These are phyloP conservation scores for Colletotrichum falcatum DNA, from an alignment of 2,329 filamentous ascomycete species.

Conservation along the genomic window DNA sequence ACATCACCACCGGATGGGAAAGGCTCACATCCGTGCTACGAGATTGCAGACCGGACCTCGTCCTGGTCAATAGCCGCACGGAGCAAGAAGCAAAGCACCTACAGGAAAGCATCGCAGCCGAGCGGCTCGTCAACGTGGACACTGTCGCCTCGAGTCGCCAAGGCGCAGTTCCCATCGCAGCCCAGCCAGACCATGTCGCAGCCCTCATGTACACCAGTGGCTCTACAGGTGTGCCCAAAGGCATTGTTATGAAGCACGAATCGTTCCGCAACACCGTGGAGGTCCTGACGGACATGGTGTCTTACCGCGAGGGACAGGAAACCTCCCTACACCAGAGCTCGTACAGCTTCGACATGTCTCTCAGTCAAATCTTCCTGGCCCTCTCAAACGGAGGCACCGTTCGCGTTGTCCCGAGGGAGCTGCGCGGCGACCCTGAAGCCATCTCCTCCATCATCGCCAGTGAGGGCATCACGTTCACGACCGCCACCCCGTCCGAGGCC, in stretches of 20 bases:
- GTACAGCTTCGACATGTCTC: slow-evolving; percentile 55
- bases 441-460: slow-evolving; percentile 52
- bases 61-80: slow-evolving; percentile 42
- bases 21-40: slow-evolving; percentile 49
- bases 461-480: slow-evolving; percentile 53
- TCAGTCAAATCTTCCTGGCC: slow-evolving; percentile 52
- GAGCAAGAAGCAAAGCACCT: not conserved
- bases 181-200: not conserved
- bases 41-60: slow-evolving; percentile 46
- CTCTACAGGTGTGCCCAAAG: slow-evolving; percentile 55
- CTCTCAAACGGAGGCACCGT: slow-evolving; percentile 53
- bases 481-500: slow-evolving; percentile 57
- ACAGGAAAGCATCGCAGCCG: not conserved
- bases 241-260: slow-evolving; percentile 50
- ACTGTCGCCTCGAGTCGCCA: not conserved
- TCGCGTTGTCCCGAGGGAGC: slow-evolving; percentile 48
- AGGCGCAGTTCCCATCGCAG: not conserved
- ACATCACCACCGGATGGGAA: slow-evolving; percentile 47
- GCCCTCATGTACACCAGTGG: slow-evolving; percentile 51
- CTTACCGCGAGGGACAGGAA: slow-evolving; percentile 42
- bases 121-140: not conserved
- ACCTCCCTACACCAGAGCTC: slow-evolving; percentile 54
- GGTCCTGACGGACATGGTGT: slow-evolving; percentile 13
- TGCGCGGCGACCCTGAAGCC: slow-evolving; percentile 50
- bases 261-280: slow-evolving; percentile 47